Evolutionary conservation across 225 moss, liverwort and hornwort genomes (phyloP).

Genomic region (Sphagnum contortum): DNA sequence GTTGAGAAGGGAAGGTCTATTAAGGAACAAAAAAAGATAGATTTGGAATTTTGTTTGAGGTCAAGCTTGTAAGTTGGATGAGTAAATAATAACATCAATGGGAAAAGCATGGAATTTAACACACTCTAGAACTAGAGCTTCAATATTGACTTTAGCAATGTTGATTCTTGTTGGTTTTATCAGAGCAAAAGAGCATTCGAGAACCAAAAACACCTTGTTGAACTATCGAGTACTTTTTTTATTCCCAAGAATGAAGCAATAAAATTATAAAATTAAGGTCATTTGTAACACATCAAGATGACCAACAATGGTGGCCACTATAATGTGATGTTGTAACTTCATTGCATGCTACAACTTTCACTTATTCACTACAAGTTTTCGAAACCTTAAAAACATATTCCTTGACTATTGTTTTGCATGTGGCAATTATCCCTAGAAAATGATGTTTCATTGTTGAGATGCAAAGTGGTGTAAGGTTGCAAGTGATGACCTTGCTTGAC

Average conservation of each 20-base stretch:
- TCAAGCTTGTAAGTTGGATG: too few species aligned
- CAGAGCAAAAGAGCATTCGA: neutral
- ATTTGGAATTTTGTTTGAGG: too few species aligned
- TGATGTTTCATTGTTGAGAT: neutral
- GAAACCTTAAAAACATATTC: constrained; percentile 1
- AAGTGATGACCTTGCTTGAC: neutral
- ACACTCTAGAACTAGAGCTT: too few species aligned
- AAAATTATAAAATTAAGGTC: constrained; percentile 14
- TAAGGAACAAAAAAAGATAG: too few species aligned
- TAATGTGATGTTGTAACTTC: constrained; percentile 18
- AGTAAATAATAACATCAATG: too few species aligned
- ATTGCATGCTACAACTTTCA: constrained; percentile 1
- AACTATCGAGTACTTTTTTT: constrained; percentile 27
- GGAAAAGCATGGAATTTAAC: too few species aligned
- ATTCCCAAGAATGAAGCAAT: constrained; percentile 15
- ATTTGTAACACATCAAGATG: constrained; percentile 41
- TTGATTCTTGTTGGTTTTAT: too few species aligned
- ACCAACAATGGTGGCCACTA: constrained; percentile 38
- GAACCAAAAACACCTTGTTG: constrained; percentile 30
- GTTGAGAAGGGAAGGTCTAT: too few species aligned
- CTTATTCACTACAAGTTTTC: neutral
- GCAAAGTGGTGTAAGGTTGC: neutral
- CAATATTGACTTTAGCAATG: too few species aligned
- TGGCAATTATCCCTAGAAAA: neutral
- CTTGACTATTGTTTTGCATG: constrained; percentile 13